Conservation (phyloP, 2,329 filamentous ascomycete genomes). For the Talaromyces marneffei region DNA sequence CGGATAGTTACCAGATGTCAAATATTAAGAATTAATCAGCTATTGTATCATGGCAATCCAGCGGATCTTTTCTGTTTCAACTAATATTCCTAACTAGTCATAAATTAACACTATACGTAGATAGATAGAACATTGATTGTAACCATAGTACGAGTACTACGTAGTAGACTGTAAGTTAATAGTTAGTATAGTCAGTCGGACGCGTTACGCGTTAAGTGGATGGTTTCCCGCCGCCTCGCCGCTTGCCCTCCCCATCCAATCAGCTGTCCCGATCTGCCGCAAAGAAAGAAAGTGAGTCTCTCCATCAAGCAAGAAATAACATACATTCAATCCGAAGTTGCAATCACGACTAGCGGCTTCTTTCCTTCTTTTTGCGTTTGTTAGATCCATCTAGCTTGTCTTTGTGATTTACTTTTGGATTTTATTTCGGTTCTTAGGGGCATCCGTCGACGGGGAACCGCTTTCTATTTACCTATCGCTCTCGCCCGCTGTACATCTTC, state of each 20-base stretch:
- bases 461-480: neutral
- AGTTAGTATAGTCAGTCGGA: neutral
- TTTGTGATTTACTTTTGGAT: neutral
- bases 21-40: neutral
- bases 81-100: too few species aligned
- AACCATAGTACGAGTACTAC: too few species aligned
- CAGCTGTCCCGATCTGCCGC: neutral
- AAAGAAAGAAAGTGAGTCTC: neutral
- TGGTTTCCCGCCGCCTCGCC: neutral
- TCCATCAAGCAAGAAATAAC: neutral
- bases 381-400: neutral
- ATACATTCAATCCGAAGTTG: neutral
- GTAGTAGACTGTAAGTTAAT: too few species aligned
- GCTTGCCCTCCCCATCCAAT: neutral
- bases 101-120: too few species aligned
- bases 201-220: slow-evolving; percentile 5
- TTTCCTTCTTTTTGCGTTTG: neutral
- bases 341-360: neutral
- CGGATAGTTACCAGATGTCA: neutral
- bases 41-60: neutral
- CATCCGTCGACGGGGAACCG: neutral
- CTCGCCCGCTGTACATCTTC: neutral
- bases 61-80: too few species aligned
- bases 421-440: neutral
- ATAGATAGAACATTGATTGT: too few species aligned